phyloP scores from a whole-genome alignment of 352 stramenopile species.

The Peronospora tabacina region DNA sequence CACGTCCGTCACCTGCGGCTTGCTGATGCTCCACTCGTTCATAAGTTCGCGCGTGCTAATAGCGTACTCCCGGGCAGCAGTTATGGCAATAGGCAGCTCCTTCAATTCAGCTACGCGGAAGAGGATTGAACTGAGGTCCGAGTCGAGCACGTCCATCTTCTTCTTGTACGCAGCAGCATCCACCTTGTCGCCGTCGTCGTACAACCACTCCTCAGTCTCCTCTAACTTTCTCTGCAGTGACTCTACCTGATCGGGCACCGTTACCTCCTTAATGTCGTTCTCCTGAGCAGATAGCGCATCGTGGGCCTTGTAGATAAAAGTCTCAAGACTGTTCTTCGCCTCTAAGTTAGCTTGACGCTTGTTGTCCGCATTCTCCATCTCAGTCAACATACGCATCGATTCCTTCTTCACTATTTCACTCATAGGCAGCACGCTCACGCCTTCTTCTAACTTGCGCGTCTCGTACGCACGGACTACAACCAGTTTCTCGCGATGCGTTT shows the following conservation, averaged over 20 bases:
- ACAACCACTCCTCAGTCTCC: conserved; percentile 90
- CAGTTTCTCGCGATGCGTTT: conserved; percentile 75
- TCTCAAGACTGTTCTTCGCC: conserved; percentile 89
- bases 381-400: conserved; percentile 53
- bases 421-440: conserved; percentile 58
- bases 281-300: conserved; percentile 80
- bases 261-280: conserved; percentile 67
- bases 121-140: conserved; percentile 79
- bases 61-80: conserved; percentile 51
- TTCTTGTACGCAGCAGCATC: conserved; percentile 80
- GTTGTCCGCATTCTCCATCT: conserved; percentile 69
- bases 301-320: conserved; percentile 90
- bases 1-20: conserved; percentile 86
- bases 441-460: conserved; percentile 26
- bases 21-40: conserved; percentile 48
- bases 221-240: conserved; percentile 59
- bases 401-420: conserved; percentile 51
- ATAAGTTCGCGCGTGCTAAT: conserved; percentile 59
- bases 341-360: conserved; percentile 59
- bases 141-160: conserved; percentile 76
- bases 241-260: conserved; percentile 82
- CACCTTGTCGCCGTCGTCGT: conserved; percentile 87
- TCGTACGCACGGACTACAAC: conserved; percentile 39
- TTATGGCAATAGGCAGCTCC: conserved; percentile 77
- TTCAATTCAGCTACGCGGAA: conserved; percentile 85